Conservation (phyloP, 2,329 filamentous ascomycete genomes). For the Pseudophaeomoniella oleicola region DNA sequence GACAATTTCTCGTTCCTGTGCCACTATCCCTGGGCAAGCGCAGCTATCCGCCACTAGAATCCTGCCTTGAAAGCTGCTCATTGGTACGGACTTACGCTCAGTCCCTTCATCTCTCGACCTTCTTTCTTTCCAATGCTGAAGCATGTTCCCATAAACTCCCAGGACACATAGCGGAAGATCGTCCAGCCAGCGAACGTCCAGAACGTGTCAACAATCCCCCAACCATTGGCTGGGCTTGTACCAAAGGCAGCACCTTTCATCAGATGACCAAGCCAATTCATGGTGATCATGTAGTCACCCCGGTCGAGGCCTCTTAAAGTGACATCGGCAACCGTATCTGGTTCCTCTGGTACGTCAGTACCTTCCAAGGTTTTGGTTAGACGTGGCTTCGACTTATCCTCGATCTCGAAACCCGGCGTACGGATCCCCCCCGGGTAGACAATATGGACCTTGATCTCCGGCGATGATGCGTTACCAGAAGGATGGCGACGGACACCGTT, state of each 20-base stretch:
- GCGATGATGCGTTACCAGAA: constrained; percentile 20
- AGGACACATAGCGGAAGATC: constrained; percentile 23
- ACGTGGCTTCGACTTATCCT: constrained; percentile 65
- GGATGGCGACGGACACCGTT: constrained; percentile 41
- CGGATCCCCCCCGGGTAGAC: constrained; percentile 76
- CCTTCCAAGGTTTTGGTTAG: constrained; percentile 70
- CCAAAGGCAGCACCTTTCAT: constrained; percentile 50
- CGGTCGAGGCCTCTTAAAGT: constrained; percentile 62
- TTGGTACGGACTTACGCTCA: neutral
- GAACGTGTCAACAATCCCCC: constrained; percentile 37
- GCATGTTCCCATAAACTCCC: neutral
- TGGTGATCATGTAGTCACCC: constrained; percentile 67
- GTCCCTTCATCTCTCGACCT: neutral
- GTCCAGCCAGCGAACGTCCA: constrained; percentile 38
- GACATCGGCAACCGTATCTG: constrained; percentile 58
- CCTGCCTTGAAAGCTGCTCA: too few relatives aligned
- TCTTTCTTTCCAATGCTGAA: neutral
- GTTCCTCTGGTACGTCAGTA: constrained; percentile 63
- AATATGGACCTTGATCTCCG: constrained; percentile 63
- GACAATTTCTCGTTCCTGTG: too few relatives aligned
- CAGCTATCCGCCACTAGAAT: too few relatives aligned
- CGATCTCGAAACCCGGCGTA: constrained; percentile 57
- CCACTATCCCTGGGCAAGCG: too few relatives aligned
- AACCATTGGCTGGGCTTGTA: constrained; percentile 35
- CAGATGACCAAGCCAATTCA: constrained; percentile 54